Conservation (phyloP, 176 grass and related monocot species). For the Oryza longistaminata region DNA sequence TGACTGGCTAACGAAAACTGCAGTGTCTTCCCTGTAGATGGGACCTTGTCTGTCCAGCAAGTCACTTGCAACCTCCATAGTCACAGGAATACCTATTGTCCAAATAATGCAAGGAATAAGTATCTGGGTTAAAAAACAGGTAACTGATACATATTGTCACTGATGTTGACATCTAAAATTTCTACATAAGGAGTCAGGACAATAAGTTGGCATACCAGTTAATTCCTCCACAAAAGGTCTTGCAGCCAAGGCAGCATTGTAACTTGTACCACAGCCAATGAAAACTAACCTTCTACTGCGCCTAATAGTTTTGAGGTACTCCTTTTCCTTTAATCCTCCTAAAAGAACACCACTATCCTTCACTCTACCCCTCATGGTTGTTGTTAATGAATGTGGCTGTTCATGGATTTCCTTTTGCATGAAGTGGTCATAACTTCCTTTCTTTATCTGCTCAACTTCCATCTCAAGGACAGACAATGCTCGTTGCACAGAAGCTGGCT, state of each 20-base stretch:
- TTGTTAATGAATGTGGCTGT: slow-evolving; percentile 83
- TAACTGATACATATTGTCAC: background rate
- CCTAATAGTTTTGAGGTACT: slow-evolving; percentile 75
- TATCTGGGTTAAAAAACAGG: background rate
- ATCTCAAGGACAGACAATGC: slow-evolving; percentile 95
- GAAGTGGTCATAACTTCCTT: slow-evolving; percentile 87
- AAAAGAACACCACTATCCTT: slow-evolving; percentile 76
- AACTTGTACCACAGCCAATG: slow-evolving; percentile 95
- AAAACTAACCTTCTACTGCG: slow-evolving; percentile 80
- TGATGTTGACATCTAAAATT: background rate
- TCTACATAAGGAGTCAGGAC: background rate
- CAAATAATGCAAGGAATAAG: slow-evolving; percentile 19
- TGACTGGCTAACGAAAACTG: slow-evolving; percentile 95
- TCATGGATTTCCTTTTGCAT: slow-evolving; percentile 99
- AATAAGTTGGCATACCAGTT: slow-evolving; percentile 50
- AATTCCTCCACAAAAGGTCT: slow-evolving; percentile 91
- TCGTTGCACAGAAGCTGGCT: slow-evolving; percentile 81
- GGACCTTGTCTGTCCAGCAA: slow-evolving; percentile 82
- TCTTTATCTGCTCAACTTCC: slow-evolving; percentile 99
- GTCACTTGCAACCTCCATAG: slow-evolving; percentile 89
- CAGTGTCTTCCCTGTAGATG: slow-evolving; percentile 84
- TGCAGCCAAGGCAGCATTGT: slow-evolving; percentile 84
- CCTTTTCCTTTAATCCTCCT: slow-evolving; percentile 77
- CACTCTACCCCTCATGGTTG: slow-evolving; percentile 92
- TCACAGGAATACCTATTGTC: slow-evolving; percentile 75